These are phyloP conservation scores for Ophiocordyceps unilateralis DNA, from an alignment of 2,329 filamentous ascomycete species.

Conservation along the genomic window DNA sequence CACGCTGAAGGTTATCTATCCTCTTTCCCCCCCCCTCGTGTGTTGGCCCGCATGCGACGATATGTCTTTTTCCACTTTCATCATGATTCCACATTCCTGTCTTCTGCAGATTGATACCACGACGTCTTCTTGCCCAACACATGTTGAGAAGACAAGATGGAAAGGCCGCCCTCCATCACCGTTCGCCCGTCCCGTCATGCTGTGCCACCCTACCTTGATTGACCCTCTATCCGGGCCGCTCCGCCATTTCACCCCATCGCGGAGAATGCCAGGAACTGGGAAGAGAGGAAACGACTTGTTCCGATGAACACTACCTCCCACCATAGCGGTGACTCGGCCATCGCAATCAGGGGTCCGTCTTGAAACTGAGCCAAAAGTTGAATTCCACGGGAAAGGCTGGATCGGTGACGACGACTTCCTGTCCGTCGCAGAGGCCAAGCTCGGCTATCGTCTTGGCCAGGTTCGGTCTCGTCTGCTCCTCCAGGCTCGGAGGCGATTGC, in stretches of 20 bases:
- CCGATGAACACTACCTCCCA: too few relatives aligned
- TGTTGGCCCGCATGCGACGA: too few relatives aligned
- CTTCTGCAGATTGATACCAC: not conserved
- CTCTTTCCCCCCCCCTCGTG: not conserved
- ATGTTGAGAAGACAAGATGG: too few relatives aligned
- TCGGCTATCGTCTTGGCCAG: constrained; percentile 61
- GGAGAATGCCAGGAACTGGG: too few relatives aligned
- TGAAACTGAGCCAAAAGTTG: constrained; percentile 35
- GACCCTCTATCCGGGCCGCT: too few relatives aligned
- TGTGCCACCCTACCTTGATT: too few relatives aligned
- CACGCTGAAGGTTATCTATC: constrained; percentile 19
- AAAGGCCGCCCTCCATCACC: too few relatives aligned
- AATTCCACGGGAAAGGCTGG: constrained; percentile 68
- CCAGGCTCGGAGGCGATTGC: constrained; percentile 63
- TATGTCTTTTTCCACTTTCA: too few relatives aligned
- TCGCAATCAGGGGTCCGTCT: constrained; percentile 5
- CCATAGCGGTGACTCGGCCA: not conserved
- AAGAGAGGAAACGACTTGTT: too few relatives aligned
- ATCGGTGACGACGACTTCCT: constrained; percentile 85
- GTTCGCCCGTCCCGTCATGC: too few relatives aligned
- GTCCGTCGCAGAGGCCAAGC: constrained; percentile 54
- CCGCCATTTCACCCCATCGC: too few relatives aligned
- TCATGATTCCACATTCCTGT: not conserved
- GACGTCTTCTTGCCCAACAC: too few relatives aligned
- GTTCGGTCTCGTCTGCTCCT: constrained; percentile 72